Evolutionary conservation across 768 basidiomycete species (phyloP), one percentile per base, ranked within the genome.

Genomic region (Mycena galericulata): DNA sequence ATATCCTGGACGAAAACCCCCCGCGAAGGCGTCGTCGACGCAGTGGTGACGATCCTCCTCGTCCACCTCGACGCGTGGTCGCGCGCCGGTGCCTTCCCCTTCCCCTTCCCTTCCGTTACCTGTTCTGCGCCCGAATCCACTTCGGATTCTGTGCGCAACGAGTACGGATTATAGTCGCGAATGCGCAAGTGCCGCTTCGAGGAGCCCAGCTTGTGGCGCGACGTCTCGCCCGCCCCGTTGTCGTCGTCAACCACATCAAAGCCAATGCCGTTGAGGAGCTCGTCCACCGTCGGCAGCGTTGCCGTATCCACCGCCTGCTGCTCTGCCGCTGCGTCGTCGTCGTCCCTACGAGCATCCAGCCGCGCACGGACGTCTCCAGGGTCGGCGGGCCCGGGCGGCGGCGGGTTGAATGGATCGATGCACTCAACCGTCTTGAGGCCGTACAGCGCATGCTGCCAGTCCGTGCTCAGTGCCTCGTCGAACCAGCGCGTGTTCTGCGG

Each of bases 391-490:
- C 68, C 46, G 20, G 69, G 66, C 26, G 30, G 62, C 34, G 58
- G 22, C 60, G 65, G 58, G 47, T 65, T 73, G 59, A 62, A 66
- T 38, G 69, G 59, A 61, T 73, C 71, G 12, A 86, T 76, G 68
- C 81, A 84, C 67, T 87, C 88, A 11, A 85, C 82, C 8, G 87
- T 84, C 26, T 86, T 78, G 62, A 85, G 75, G 8, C 87, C 88
- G 70, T 85, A 85, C 30, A 87, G 79, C 22, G 86, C 84, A 69
- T 87, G 84, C 73, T 88, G 86, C 87, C 86, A 87, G 71, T 89
- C 86, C 7, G 84, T 86, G 72, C 80, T 84, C 46, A 85, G 72
- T 53, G 77, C 77, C 70, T 87, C 86, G 60, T 81, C 79, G 69
- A 88, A 88, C 87, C 88, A 88, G 14, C 87, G 83, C 11, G 87